These are phyloP conservation scores for Sporothrix protearum DNA, from an alignment of 2,329 filamentous ascomycete species.

Conservation along the genomic window DNA sequence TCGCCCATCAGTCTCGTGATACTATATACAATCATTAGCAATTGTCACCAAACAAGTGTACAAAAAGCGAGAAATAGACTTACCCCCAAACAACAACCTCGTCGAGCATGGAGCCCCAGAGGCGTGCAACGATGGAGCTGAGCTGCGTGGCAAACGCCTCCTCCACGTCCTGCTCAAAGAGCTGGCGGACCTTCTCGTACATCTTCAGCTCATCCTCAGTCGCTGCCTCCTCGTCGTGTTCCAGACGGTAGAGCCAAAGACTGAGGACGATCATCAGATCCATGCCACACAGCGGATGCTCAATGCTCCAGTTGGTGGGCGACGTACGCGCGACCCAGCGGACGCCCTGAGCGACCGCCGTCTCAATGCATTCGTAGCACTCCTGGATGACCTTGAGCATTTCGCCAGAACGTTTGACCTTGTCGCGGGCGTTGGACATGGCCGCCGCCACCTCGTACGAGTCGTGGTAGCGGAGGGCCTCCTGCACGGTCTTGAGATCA, in stretches of 20 bases:
- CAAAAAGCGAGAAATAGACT: constrained; percentile 43
- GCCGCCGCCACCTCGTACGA: constrained; percentile 94
- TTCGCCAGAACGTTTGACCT: constrained; percentile 89
- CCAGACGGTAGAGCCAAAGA: constrained; percentile 96
- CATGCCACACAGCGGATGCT: constrained; percentile 93
- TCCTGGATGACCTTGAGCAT: constrained; percentile 99
- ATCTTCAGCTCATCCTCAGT: constrained; percentile 79
- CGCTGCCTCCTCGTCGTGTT: constrained; percentile 94
- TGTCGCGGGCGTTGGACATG: constrained; percentile 91
- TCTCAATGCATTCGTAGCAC: constrained; percentile 97
- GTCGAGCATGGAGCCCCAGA: constrained; percentile 98
- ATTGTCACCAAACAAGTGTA: not conserved
- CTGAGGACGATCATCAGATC: constrained; percentile 98
- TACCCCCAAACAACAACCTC: constrained; percentile 99
- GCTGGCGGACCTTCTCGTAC: constrained; percentile 86
- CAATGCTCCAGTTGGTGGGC: constrained; percentile 97
- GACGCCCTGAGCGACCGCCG: constrained; percentile 87
- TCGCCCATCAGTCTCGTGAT: constrained; percentile 96
- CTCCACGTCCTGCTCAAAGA: constrained; percentile 88
- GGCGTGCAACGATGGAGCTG: constrained; percentile 88
- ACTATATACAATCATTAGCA: constrained; percentile 56
- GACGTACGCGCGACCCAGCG: constrained; percentile 98
- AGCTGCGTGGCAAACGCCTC: constrained; percentile 78
- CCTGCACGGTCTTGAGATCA: constrained; percentile 91
- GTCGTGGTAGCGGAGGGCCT: constrained; percentile 94